Base-by-base conservation (phyloP, 2,329 filamentous ascomycete species). In the Cladophialophora immunda region DNA sequence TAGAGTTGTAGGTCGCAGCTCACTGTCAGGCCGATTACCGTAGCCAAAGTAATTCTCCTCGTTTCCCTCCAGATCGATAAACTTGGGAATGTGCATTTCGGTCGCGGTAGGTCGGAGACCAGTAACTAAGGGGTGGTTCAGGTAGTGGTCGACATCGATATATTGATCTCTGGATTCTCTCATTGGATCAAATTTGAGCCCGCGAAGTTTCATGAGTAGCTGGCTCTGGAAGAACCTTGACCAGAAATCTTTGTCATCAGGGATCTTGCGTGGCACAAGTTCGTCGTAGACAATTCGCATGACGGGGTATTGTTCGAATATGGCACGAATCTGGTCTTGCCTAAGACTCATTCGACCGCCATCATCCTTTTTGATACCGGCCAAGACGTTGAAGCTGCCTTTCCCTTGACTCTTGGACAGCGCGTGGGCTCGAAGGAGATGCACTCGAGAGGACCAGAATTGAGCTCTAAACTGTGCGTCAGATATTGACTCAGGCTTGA, bases 221-320 rank as follows among this genome's bases (percentile, higher is more conserved):
- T 92, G 88, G 78, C 93, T 97, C 68, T 94, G 88, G 77, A 99
- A 98, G 80, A 99, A 99, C 15, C 92, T 87, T 5, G 91, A 91
- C 94, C 94, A 99, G 76, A 99, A 99, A 58, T 92, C 89, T 64
- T 85, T 84, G 74, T 97, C 92, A 29, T 85, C 88, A 30, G 65
- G 65, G 50, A 64, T 62, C 38, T 68, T 69, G 67, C 91, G 92
- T 4, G 92, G 93, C 0, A 97, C 93, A 71, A 94, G 93, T 76
- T 97, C 94, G 75, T 98, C 93, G 78, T 97, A 98, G 6, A 97
- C 92, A 22, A 89, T 88, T 76, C 92, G 92, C 66, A 99, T 90
- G 0, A 99, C 84, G 1, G 95, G 93, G 78, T 99, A 94, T 77
- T 98, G 95, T 67, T 87, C 89, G 79, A 99, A 94, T 61, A 99